Conservation (phyloP, 306 rosid genomes). For the Bauhinia variegata region DNA sequence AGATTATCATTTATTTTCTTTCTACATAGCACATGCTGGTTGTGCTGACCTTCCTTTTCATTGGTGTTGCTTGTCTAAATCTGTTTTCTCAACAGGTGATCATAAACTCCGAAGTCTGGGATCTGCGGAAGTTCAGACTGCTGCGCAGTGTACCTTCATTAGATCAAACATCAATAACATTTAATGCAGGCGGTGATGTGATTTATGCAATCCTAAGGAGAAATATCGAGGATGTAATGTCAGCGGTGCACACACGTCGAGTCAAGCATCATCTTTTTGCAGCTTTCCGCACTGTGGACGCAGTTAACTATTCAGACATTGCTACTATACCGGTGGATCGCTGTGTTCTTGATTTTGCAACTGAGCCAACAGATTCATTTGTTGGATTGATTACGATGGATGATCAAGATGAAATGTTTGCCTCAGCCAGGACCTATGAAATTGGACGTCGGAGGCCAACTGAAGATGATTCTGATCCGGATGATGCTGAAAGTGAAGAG, state of each 20-base stretch:
- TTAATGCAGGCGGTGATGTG: slow-evolving; percentile 94
- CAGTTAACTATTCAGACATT: slow-evolving; percentile 88
- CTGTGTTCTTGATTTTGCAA: slow-evolving; percentile 92
- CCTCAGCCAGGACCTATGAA: slow-evolving; percentile 87
- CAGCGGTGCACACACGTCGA: slow-evolving; percentile 83
- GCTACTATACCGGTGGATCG: slow-evolving; percentile 92
- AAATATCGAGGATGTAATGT: slow-evolving; percentile 93
- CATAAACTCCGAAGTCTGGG: slow-evolving; percentile 99
- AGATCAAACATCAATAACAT: slow-evolving; percentile 87
- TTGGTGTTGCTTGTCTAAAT: neutral
- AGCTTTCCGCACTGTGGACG: slow-evolving; percentile 97
- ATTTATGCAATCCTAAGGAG: slow-evolving; percentile 94
- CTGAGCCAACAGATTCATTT: slow-evolving; percentile 90
- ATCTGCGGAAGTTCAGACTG: slow-evolving; percentile 85
- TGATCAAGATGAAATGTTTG: slow-evolving; percentile 92
- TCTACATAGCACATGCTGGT: slow-evolving; percentile 7
- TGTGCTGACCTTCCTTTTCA: slow-evolving; percentile 9
- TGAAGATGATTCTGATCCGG: slow-evolving; percentile 97
- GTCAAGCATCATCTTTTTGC: slow-evolving; percentile 81
- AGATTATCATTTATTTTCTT: neutral
- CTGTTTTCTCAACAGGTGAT: slow-evolving; percentile 61
- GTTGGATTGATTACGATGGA: slow-evolving; percentile 94
- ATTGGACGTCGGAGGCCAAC: slow-evolving; percentile 94
- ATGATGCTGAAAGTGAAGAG: slow-evolving; percentile 91
- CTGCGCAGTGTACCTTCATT: slow-evolving; percentile 92